Evolutionary conservation across 2,329 filamentous ascomycete species (phyloP).

Genomic region (Penicillium palitans): DNA sequence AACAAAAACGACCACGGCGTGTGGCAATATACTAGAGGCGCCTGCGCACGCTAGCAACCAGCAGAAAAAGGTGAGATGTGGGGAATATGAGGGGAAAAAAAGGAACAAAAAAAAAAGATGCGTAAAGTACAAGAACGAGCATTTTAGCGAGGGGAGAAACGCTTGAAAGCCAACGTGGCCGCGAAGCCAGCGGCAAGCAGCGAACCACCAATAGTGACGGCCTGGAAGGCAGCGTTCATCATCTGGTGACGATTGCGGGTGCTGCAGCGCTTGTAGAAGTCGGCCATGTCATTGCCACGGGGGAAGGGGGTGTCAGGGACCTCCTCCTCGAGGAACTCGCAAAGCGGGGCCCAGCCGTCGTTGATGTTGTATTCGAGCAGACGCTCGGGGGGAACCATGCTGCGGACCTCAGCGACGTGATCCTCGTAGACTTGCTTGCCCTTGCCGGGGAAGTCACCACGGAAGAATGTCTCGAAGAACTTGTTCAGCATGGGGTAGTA

Average conservation of each 20-base stretch:
- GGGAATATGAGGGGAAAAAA: constrained; percentile 9
- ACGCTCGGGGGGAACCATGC: constrained; percentile 50
- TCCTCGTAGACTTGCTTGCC: constrained; percentile 64
- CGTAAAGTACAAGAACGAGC: not conserved
- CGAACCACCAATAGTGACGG: constrained; percentile 51
- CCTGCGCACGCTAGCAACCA: constrained; percentile 25
- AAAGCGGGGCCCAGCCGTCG: constrained; percentile 57
- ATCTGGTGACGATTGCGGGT: constrained; percentile 57
- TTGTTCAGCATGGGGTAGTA: constrained; percentile 70
- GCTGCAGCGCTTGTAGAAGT: constrained; percentile 57
- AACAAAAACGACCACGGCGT: not conserved
- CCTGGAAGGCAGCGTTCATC: constrained; percentile 55
- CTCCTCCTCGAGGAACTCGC: constrained; percentile 56
- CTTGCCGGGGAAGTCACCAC: constrained; percentile 64
- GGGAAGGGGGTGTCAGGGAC: constrained; percentile 54
- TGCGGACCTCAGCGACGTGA: constrained; percentile 56
- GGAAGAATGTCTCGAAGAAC: constrained; percentile 69
- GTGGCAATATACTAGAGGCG: constrained; percentile 13
- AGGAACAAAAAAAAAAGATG: not conserved
- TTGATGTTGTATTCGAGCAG: constrained; percentile 57
- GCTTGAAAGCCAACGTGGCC: constrained; percentile 44
- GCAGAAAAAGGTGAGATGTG: not conserved
- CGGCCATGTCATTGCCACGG: constrained; percentile 55
- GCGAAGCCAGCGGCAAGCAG: constrained; percentile 49
- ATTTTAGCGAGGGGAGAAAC: constrained; percentile 34